Base-by-base conservation (phyloP, 352 stramenopile species). In the Pythium utonaiense region DNA sequence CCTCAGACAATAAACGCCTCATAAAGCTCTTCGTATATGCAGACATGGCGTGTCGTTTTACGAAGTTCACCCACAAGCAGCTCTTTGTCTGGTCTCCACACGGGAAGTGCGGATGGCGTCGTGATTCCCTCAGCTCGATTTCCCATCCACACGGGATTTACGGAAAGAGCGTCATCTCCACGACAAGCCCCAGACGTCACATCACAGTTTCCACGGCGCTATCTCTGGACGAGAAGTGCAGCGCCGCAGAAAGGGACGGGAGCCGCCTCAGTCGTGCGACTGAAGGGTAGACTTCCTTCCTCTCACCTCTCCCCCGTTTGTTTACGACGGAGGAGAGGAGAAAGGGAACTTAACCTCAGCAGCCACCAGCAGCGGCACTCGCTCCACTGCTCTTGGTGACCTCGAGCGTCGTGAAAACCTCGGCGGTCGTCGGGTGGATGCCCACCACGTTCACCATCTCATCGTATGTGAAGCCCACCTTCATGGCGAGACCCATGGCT, bases 381-480 rank as follows among this genome's bases (percentile, higher is more conserved):
- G 83, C 87, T 57, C 95, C 96, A 71, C 89, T 98, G 64, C 86
- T 96, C 80, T 98, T 98, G 25, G 95, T 98, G 51, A 98, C 85
- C 42, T 86, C 87, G 30, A 98, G 67, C 12, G 87, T 96, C 44
- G 95, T 98, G 69, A 99, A 96, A 62, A 98, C 84, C 72, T 99
- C 96, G 17, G 92, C 95, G 9, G 85, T 96, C 50, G 96, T 99
- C 49, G 96, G 96, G 73, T 99, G 96, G 70, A 99, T 99, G 45
- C 96, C 95, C 16, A 99, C 92, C 19, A 95, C 97, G 51, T 88
- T 80, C 17, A 86, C 77, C 64, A 98, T 91, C 71, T 98, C 78
- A 40, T 93, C 84, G 71, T 97, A 98, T 40, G 85, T 98, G 60
- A 97, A 89, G 25, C 93, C 88, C 55, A 97, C 66, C 71, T 98